These are phyloP conservation scores for Conticribra weissflogii DNA, from an alignment of 108 stramenopile species.

Conservation along the genomic window DNA sequence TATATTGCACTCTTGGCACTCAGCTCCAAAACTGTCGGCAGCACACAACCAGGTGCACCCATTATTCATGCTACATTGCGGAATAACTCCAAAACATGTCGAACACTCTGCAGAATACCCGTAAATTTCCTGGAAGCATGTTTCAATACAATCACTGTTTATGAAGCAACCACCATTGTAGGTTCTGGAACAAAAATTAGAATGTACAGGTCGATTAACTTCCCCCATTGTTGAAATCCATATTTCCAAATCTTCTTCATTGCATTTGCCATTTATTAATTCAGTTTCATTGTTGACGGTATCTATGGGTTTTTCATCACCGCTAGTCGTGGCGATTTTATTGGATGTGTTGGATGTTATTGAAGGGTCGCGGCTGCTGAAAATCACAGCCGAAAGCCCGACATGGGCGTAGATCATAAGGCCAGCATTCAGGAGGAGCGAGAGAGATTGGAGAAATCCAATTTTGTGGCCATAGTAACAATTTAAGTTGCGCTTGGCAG, in stretches of 20 bases:
- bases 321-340: background rate
- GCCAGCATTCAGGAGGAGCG: constrained; percentile 41
- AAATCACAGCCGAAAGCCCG: constrained; percentile 46
- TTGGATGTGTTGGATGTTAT: constrained; percentile 7
- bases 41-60: constrained; percentile 37
- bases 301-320: background rate
- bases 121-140: constrained; percentile 29
- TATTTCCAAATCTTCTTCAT: constrained; percentile 23
- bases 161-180: constrained; percentile 34
- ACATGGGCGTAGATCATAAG: constrained; percentile 56
- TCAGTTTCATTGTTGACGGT: background rate
- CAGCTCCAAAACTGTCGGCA: constrained; percentile 26
- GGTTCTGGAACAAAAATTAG: constrained; percentile 33
- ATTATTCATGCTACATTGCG: constrained; percentile 20
- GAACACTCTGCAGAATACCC: constrained; percentile 34
- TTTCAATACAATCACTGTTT: constrained; percentile 21
- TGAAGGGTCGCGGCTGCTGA: constrained; percentile 28
- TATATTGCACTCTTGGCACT: constrained; percentile 41
- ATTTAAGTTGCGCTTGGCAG: constrained; percentile 25
- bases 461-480: constrained; percentile 37
- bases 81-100: constrained; percentile 36
- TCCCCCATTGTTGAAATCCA: constrained; percentile 30
- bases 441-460: constrained; percentile 39
- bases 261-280: constrained; percentile 12
- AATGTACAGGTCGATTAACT: constrained; percentile 8